These are phyloP conservation scores for Entomortierella lignicola DNA, from an alignment of 192 early-diverging fungal species.

Conservation along the genomic window DNA sequence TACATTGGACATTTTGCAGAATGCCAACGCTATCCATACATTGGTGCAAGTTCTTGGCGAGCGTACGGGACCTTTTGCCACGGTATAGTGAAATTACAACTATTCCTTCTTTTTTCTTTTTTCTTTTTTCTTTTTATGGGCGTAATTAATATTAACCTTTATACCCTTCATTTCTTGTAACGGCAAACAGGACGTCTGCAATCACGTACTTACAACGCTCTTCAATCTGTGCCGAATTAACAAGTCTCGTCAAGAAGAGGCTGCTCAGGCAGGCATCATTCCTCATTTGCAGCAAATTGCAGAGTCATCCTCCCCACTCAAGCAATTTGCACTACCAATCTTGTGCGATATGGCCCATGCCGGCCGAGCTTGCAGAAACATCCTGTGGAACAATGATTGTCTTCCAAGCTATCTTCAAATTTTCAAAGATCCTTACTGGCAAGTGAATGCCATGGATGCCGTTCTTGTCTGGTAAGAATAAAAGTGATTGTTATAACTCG, in stretches of 20 bases:
- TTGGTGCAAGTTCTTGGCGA: slow-evolving; percentile 59
- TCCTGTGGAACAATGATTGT: slow-evolving; percentile 60
- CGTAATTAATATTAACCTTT: too few species aligned
- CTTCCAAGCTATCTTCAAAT: slow-evolving; percentile 60
- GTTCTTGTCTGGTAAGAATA: slow-evolving; percentile 67
- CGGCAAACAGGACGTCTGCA: slow-evolving; percentile 60
- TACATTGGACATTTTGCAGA: slow-evolving; percentile 61
- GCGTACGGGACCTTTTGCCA: slow-evolving; percentile 16
- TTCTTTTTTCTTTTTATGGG: not conserved
- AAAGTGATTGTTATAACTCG: not conserved
- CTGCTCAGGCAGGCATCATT: slow-evolving; percentile 66
- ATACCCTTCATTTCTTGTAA: too few species aligned
- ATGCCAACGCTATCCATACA: slow-evolving; percentile 58
- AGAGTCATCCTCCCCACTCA: slow-evolving; percentile 58
- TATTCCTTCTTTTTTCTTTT: not conserved
- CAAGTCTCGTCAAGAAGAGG: slow-evolving; percentile 65
- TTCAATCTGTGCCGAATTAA: slow-evolving; percentile 72
- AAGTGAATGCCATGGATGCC: slow-evolving; percentile 70
- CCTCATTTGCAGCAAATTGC: slow-evolving; percentile 65
- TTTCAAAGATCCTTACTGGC: slow-evolving; percentile 67
- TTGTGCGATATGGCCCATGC: slow-evolving; percentile 71
- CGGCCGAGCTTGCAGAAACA: slow-evolving; percentile 56
- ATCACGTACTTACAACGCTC: slow-evolving; percentile 68
- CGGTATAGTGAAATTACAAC: slow-evolving; percentile 10
- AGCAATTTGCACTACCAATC: slow-evolving; percentile 71